Percentiles rank a stretch among this genome's conserved stretches.
Evolutionary conservation across 176 grass and related monocot species (phyloP).

Genomic region (Bromus sterilis): DNA sequence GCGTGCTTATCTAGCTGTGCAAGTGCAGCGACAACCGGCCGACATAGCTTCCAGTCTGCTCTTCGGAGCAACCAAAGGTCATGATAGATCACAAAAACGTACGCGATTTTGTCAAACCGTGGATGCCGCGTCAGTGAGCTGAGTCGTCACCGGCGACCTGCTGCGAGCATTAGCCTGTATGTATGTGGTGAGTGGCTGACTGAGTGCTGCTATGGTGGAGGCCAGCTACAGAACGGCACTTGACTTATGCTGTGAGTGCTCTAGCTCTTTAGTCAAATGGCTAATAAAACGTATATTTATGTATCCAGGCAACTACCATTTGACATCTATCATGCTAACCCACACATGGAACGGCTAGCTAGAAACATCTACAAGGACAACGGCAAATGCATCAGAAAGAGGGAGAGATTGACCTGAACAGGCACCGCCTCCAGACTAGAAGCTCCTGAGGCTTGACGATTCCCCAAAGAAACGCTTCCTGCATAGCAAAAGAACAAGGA

Average conservation of each 20-base stretch:
- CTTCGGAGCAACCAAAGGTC: conserved; percentile 5
- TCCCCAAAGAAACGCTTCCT: conserved; percentile 54
- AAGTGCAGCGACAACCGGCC: background rate
- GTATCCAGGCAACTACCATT: too few relatives aligned
- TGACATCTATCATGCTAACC: background rate
- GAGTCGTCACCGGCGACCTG: too few relatives aligned
- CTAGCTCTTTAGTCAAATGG: background rate
- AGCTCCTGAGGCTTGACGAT: background rate
- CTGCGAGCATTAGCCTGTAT: background rate
- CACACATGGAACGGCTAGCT: background rate
- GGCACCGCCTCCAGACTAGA: background rate
- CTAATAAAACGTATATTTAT: too few relatives aligned
- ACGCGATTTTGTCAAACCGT: background rate
- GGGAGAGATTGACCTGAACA: conserved; percentile 26
- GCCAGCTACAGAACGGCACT: background rate
- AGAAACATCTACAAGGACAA: background rate
- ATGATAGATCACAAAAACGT: background rate
- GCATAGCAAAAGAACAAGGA: background rate
- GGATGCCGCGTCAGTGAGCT: background rate
- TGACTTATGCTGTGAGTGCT: background rate
- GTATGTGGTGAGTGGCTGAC: background rate
- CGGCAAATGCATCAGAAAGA: background rate
- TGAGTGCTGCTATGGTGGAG: background rate
- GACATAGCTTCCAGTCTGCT: background rate
- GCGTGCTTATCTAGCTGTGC: background rate